Evolutionary conservation across 2,329 filamentous ascomycete genomes (phyloP), one percentile per base, ranked within the genome.

Genomic region (Exserohilum turcica): DNA sequence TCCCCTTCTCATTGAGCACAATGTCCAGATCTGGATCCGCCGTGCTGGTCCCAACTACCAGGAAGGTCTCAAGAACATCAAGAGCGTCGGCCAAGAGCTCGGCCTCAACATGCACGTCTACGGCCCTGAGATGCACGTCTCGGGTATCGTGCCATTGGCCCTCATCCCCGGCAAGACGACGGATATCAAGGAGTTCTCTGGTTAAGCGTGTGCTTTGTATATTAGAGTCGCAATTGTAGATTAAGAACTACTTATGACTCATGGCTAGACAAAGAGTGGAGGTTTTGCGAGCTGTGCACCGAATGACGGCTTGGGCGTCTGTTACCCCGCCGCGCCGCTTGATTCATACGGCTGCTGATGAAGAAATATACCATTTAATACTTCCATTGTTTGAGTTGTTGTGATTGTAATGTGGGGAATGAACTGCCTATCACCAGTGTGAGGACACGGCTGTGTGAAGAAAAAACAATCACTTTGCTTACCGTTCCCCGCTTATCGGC

Each of bases 41-140:
- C 85, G 86, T 78, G 86, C 94, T 47, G 91, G 94, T 57, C 94
- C 94, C 78, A 99, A 99, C 85, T 99, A 96, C 86, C 94, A 99
- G 81, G 94, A 99, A 81, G 94, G 94, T 81, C 88, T 99, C 64
- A 97, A 96, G 88, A 99, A 97, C 86, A 97, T 99, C 86, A 97
- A 97, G 86, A 85, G 87, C 43, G 93, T 96, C 56, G 94, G 92
- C 57, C 86, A 93, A 76, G 94, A 99, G 82, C 86, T 99, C 55
- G 90, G 91, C 67, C 85, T 99, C 63, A 86, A 96, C 80, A 97
- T 97, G 91, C 92, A 97, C 80, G 88, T 90, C 43, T 91, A 85
- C 74, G 88, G 88, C 43, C 88, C 88, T 12, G 88, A 91, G 78
- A 90, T 90, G 87, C 87, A 90, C 79, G 93, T 99, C 70, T 93